A percentile compares a stretch with the other conserved stretches of the same genome.
phyloP scores from a whole-genome alignment of 306 rosid genomes.

The Morella rubra region DNA sequence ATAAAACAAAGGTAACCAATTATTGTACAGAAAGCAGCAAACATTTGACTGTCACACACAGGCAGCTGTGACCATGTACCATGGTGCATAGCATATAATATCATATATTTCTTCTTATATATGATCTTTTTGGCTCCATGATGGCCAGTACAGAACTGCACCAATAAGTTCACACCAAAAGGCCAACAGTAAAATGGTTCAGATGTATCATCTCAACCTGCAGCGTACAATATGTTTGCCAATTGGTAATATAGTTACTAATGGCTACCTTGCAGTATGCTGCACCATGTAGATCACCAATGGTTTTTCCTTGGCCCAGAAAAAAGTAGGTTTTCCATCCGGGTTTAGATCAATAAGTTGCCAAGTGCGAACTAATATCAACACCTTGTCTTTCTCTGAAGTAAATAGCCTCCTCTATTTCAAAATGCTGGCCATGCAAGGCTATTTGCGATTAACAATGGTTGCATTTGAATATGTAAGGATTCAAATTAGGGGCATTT shows the following conservation, averaged over 20 bases:
- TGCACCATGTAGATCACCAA: background rate
- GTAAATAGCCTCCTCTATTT: background rate
- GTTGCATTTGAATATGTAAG: background rate
- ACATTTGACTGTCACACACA: background rate
- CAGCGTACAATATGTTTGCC: background rate
- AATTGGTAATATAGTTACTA: background rate
- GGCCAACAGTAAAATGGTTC: no score
- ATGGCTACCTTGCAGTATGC: background rate
- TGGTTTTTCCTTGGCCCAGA: background rate
- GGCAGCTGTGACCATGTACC: background rate
- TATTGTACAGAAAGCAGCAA: background rate
- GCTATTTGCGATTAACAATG: background rate
- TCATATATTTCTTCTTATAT: no score
- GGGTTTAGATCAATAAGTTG: background rate
- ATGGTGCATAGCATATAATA: background rate
- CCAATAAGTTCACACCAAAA: no score
- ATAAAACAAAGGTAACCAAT: background rate
- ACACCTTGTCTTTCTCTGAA: background rate
- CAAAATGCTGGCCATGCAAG: background rate
- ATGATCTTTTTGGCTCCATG: background rate
- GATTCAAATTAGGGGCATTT: background rate
- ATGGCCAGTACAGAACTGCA: background rate
- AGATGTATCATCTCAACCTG: background rate
- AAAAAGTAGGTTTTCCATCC: background rate
- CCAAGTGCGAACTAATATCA: background rate